Base-by-base conservation (phyloP, 139 green algal genomes). In the Coelastrella sp. region DNA sequence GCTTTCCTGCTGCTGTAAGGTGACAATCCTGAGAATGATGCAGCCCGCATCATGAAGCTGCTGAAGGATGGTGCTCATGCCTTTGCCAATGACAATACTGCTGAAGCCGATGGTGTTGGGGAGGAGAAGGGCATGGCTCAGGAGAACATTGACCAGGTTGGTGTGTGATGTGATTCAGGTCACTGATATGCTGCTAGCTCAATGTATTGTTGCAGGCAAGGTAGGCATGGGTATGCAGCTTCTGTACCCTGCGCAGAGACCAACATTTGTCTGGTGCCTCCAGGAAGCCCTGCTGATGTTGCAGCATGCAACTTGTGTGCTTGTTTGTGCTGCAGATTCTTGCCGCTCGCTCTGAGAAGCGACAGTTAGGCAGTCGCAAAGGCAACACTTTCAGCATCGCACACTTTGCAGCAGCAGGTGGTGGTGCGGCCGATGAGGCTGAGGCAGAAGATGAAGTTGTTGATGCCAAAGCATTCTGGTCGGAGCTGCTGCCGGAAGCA, bases 41-140 rank as follows among this genome's bases (percentile, higher is more conserved):
- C 79, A 32, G 85, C 88, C 5, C 91, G 90, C 69, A 98, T 98
- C 84, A 87, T 92, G 3, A 85, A 94, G 35, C 92, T 99, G 78
- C 89, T 99, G 40, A 92, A 90, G 83, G 73, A 98, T 77, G 96
- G 96, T 5, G 96, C 95, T 8, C 95, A 98, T 87, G 88, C 88
- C 23, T 82, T 98, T 78, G 75, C 30, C 6, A 67, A 9, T 27
- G 79, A 85, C 15, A 63, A 13, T 37, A 40, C 17, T 37, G 60
- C 27, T 40, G 79, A 68, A 89, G 74, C 38, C 38, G 57, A 21
- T 13, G 57, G 40, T n/a, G 76, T 1, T 2, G 57, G 34, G 4
- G 82, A 76, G 59, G 88, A 91, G 64, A 67, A 86, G 86, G 79
- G 59, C 45, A 62, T 68, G 37, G 51, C 82, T 11, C 89, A 79